phyloP scores from a whole-genome alignment of 2,329 filamentous ascomycete genomes.

The Aspergillus jensenii region DNA sequence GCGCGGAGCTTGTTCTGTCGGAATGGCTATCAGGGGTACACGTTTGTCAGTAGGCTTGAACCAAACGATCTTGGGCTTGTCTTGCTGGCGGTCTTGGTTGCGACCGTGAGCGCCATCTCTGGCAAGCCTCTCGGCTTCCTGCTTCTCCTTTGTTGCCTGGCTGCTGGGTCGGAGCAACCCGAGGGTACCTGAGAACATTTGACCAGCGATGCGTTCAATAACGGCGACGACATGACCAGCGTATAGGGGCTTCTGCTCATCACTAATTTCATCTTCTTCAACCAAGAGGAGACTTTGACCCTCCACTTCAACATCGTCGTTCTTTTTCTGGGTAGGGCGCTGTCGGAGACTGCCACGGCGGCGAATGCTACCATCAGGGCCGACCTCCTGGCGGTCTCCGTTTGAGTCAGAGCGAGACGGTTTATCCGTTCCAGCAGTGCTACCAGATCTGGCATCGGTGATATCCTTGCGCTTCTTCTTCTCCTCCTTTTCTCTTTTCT shows the following conservation, averaged over 20 bases:
- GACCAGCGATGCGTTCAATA: conserved; percentile 91
- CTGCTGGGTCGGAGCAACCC: conserved; percentile 93
- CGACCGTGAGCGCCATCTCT: conserved; percentile 75
- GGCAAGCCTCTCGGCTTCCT: conserved; percentile 91
- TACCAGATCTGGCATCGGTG: conserved; percentile 80
- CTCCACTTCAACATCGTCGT: conserved; percentile 98
- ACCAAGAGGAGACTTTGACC: conserved; percentile 95
- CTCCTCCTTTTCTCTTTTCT: conserved; percentile 99
- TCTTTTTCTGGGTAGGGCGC: conserved; percentile 98
- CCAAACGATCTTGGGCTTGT: conserved; percentile 99
- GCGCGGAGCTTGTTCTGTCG: conserved; percentile 93
- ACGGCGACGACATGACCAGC: conserved; percentile 97
- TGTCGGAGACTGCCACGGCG: conserved; percentile 93
- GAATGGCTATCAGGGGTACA: conserved; percentile 95
- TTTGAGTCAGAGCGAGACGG: conserved; percentile 58
- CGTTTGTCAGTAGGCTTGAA: conserved; percentile 99
- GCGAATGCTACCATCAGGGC: conserved; percentile 79
- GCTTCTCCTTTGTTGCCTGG: conserved; percentile 98
- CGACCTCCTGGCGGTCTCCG: conserved; percentile 61
- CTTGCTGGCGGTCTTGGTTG: conserved; percentile 77
- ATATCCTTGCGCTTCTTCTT: conserved; percentile 99
- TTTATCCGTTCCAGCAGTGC: conserved; percentile 68
- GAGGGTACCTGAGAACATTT: conserved; percentile 98
- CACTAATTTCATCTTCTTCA: conserved; percentile 97
- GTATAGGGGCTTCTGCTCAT: conserved; percentile 96